Base-by-base conservation (phyloP, 441 rosid genomes). In the Oxalis stricta region DNA sequence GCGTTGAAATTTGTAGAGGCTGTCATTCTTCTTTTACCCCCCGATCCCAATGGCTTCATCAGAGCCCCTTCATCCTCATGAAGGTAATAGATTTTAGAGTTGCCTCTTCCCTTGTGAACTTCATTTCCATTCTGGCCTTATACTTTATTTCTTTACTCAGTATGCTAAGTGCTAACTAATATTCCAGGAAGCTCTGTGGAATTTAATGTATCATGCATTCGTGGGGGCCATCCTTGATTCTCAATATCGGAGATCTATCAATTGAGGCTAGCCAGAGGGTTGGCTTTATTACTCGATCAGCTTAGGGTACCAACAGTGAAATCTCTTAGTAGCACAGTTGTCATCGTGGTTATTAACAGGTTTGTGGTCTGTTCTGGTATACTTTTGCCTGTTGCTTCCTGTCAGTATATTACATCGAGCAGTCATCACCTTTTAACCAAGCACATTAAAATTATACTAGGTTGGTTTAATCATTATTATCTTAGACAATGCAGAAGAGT, bases 1-100 rank as follows among this genome's bases (percentile, higher is more conserved):
- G 82, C 97, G 11, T 50, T 87, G 72, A 87, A 84, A 66, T 87
- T 84, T 70, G 89, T 87, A 11, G 89, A 87, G 71, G 76, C 85
- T 49, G 81, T 92, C 52, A 70, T 92, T 69, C 76, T 87, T 65
- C 81, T 84, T 53, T 82, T 84, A 55, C 82, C 97, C 16, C 93
- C 92, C n/a, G 84, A 80, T 61, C 94, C 98, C 47, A 64, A 57
- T 55, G 78, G 77, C 40, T 55, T n/a, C 87, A 35, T 38, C 22
- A n/a, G 82, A 78, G 53, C 79, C 88, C 48, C 72, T 84, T 41
- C 40, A 70, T 23, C 40, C 72, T 23, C 72, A 57, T 58, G 80
- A 73, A 70, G 95, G 99, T 92, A 73, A 38, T 48, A 7, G 20
- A 41, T 33, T 51, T 36, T 43, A 26, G 28, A 61, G 55, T 49